Conservation (phyloP, 108 stramenopile genomes). For the Tribonema minus region DNA sequence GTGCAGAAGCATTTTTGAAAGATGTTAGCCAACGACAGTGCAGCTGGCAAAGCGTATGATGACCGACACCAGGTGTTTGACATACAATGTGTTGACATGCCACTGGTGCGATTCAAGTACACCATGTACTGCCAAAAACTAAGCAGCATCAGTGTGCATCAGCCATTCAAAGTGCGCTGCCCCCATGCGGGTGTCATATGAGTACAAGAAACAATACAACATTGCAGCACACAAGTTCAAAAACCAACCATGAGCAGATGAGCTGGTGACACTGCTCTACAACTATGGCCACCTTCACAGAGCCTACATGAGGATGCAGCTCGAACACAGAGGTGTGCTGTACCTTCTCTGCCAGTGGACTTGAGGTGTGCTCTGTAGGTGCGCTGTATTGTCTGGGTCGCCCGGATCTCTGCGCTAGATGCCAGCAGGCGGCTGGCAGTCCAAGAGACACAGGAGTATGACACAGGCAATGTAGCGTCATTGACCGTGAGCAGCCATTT, state of each 20-base stretch:
- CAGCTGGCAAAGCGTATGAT: no score
- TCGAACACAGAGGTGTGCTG: neutral
- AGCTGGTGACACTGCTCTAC: neutral
- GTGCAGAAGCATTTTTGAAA: no score
- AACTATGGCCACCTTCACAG: neutral
- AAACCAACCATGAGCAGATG: neutral
- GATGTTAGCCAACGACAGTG: no score
- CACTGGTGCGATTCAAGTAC: no score
- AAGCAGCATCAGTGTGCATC: no score
- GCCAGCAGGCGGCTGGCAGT: slow-evolving; percentile 64
- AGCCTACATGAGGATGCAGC: neutral
- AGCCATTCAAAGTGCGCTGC: no score
- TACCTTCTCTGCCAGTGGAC: slow-evolving; percentile 19
- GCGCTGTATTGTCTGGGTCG: slow-evolving; percentile 48
- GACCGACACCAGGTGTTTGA: no score
- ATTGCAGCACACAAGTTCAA: neutral
- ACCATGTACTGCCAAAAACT: no score
- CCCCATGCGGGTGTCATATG: no score
- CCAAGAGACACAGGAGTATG: slow-evolving; percentile 67
- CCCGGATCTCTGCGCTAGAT: slow-evolving; percentile 70
- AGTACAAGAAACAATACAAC: neutral
- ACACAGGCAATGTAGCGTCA: slow-evolving; percentile 55
- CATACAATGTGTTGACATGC: no score
- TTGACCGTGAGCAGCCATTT: slow-evolving; percentile 5
- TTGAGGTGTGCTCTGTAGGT: slow-evolving; percentile 28